These are phyloP conservation scores for Melastoma malabathricum DNA, from an alignment of 345 rosid species.

Conservation along the genomic window DNA sequence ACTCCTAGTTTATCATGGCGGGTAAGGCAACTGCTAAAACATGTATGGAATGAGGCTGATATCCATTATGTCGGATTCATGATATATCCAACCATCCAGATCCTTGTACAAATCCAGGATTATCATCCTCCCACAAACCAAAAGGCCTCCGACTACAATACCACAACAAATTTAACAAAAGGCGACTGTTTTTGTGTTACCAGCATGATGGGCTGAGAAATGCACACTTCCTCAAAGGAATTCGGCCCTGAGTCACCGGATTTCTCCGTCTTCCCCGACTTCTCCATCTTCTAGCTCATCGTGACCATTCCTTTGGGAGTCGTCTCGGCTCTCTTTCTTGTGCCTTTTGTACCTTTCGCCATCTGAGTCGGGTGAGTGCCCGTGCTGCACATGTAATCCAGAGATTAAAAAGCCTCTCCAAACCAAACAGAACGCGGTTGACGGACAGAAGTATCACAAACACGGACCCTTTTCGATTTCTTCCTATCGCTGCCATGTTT, in stretches of 20 bases:
- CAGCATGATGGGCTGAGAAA: no score
- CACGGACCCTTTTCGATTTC: constrained; percentile 70
- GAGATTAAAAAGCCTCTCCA: background rate
- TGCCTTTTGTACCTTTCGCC: constrained; percentile 64
- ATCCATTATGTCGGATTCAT: no score
- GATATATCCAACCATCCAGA: no score
- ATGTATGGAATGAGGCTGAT: no score
- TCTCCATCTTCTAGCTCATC: constrained; percentile 97
- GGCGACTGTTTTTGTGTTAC: no score
- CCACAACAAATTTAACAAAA: no score
- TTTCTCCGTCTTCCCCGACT: constrained; percentile 87
- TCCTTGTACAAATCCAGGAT: no score
- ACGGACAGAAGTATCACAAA: constrained; percentile 2
- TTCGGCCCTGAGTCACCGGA: constrained; percentile 19
- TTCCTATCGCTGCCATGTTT: constrained; percentile 74
- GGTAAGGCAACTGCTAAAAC: no score
- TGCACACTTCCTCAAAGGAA: no score
- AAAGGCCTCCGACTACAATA: no score
- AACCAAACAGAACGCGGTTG: background rate
- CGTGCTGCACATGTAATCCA: constrained; percentile 39
- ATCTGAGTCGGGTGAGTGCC: constrained; percentile 73
- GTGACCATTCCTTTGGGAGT: constrained; percentile 46
- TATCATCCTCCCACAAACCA: no score
- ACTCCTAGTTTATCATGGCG: no score
- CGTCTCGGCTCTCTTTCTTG: constrained; percentile 64